Base-by-base conservation (phyloP, 2,329 filamentous ascomycete genomes). In the Aspergillus nomiae region DNA sequence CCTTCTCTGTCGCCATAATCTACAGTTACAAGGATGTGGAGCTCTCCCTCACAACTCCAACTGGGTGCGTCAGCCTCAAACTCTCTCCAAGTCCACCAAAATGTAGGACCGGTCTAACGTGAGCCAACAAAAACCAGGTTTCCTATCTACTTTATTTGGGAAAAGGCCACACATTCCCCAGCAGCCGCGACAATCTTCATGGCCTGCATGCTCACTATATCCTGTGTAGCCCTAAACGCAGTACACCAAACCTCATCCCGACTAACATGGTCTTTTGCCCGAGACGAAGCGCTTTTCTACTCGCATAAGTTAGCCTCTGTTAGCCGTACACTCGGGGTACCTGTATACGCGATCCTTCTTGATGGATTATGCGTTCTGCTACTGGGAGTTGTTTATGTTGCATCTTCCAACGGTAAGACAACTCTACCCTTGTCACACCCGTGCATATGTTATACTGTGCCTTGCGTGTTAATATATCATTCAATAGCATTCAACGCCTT, bases 251-350 rank as follows among this genome's bases (percentile, higher is more conserved):
- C 73, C 9, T 66, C 73, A 41, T 75, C 73, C 21, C 69, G 73
- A 58, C 68, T 75, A 59, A 73, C 71, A 32, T 76, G 73, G 73
- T 74, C 73, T 7, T 75, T 76, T n/a, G 71, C 73, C 2, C 71
- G 73, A 32, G 73, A 76, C 59, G 63, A 73, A 24, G 73, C 71
- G 43, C 64, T 75, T n/a, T 72, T 73, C 55, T 71, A 70, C 56
- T 76, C 73, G 26, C 66, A 58, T 16, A 58, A 60, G 7, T 43
- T 71, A 3, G 48, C 63, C 0, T 30, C 38, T 32, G 59, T 71
- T 3, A 65, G 64, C 16, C 55, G 63, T 2, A 43, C 61, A 0
- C 60, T 69, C 4, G 63, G 65, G 6, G 61, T 69, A 0, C 69
- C 68, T 10, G 54, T 69, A n/a, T 61, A 65, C 38, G 58, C 69